Evolutionary conservation across 2,329 filamentous ascomycete genomes (phyloP), one percentile per base, ranked within the genome.

Genomic region (Scytalidium sp.): DNA sequence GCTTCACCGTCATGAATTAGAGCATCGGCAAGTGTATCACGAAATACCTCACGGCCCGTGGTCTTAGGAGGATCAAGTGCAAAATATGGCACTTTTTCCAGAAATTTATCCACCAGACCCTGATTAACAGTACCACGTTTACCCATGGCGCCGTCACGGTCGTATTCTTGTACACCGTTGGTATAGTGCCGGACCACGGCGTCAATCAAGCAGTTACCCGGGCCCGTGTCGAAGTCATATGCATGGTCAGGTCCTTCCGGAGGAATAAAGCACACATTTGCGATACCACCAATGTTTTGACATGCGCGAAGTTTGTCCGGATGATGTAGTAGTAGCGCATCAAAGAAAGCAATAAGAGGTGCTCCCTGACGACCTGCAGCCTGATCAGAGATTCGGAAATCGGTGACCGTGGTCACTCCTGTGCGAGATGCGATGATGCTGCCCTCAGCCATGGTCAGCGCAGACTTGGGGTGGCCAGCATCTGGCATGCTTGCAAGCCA

Each of bases 201-300:
- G 61, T 83, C 78, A 48, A 82, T 82, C 54, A 80, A 73, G 27
- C 73, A 64, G 54, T 80, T 83, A 10, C 79, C 79, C 2, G 78
- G 79, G 11, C 79, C 79, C 3, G 76, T 80, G 56, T 80, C 75
- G 52, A 80, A 78, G 57, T 79, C 76, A 56, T 73, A 75, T 13
- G 64, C 55, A 52, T 67, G 61, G 22, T 68, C 60, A 17, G 70
- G 60, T 22, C 63, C 63, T 45, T 76, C 70, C 0, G 77, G 73
- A 3, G 76, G 78, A 45, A 83, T 78, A 64, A 83, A 82, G 65
- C 76, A 83, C 19, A 84, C 75, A 55, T 80, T 84, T 23, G 76
- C 77, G 40, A 84, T 81, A 25, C 80, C 79, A 45, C 79, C 79
- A 47, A 84, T 83, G 58, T 83, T 83, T 58, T 84, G 78, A 61